Percentiles rank a stretch among this genome's conserved stretches.
Conservation (phyloP, 1,139 yeast genomes). For the Yamadazyma siamensis region DNA sequence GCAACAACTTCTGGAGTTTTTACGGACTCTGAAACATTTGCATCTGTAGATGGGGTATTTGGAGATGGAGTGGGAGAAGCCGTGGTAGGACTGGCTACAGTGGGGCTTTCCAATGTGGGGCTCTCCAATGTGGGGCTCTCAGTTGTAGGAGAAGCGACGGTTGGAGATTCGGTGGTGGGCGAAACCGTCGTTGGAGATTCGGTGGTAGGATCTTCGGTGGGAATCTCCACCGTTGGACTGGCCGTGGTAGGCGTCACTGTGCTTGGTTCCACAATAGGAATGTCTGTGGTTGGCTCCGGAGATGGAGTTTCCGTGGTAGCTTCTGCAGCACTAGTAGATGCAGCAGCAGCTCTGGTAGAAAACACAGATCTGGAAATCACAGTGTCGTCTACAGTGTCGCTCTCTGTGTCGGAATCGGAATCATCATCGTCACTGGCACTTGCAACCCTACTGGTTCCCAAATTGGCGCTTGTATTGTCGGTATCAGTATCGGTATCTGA, state of each 20-base stretch:
- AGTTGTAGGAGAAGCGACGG: too few relatives aligned
- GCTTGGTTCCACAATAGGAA: slow-evolving; percentile 3
- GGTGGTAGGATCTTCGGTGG: too few relatives aligned
- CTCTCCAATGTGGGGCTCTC: slow-evolving; percentile 1
- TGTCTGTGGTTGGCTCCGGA: slow-evolving; percentile 1
- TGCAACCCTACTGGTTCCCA: not conserved
- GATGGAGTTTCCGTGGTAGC: too few relatives aligned
- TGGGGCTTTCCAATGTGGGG: slow-evolving; percentile 5
- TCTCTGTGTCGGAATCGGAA: not conserved
- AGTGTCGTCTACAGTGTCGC: slow-evolving; percentile 1
- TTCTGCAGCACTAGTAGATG: not conserved
- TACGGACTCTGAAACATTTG: too few relatives aligned
- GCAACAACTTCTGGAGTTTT: too few relatives aligned
- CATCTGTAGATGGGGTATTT: not conserved
- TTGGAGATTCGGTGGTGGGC: too few relatives aligned
- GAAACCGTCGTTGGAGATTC: too few relatives aligned
- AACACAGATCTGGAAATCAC: slow-evolving; percentile 1
- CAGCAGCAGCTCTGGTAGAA: slow-evolving; percentile 1
- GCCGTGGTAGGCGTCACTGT: slow-evolving; percentile 3
- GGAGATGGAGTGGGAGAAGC: not conserved
- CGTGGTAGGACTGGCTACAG: not conserved
- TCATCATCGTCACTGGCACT: slow-evolving; percentile 1
- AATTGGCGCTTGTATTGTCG: not conserved
- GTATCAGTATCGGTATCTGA: slow-evolving; percentile 1
- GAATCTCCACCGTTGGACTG: slow-evolving; percentile 2